Conservation (phyloP, 768 basidiomycete species). For the Phanerodontia chrysosporium region DNA sequence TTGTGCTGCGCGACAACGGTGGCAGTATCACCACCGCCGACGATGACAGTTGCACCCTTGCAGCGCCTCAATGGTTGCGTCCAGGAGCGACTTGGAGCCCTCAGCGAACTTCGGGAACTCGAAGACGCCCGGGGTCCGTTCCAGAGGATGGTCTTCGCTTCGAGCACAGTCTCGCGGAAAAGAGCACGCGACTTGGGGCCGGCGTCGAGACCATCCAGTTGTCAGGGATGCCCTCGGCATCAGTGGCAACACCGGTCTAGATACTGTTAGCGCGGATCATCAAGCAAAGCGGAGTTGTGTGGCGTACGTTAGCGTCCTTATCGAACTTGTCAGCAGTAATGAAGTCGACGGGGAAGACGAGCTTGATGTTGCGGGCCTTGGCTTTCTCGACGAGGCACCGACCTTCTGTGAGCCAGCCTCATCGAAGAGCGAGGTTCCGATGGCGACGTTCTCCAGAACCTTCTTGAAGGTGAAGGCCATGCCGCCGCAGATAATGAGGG, state of each 20-base stretch:
- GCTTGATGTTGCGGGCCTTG: constrained; percentile 83
- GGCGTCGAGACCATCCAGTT: constrained; percentile 92
- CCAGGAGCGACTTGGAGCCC: constrained; percentile 80
- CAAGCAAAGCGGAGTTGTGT: neutral
- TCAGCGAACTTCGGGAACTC: constrained; percentile 90
- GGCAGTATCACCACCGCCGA: constrained; percentile 96
- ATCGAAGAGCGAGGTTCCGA: constrained; percentile 93
- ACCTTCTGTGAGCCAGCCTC: constrained; percentile 86
- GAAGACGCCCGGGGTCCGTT: constrained; percentile 98
- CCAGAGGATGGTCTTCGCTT: constrained; percentile 96
- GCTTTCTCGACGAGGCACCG: constrained; percentile 83
- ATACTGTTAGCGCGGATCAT: neutral
- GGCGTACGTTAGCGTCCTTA: constrained; percentile 79
- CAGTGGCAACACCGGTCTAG: constrained; percentile 73
- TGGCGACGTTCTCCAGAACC: constrained; percentile 73
- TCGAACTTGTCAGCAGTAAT: constrained; percentile 93
- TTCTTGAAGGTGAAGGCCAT: constrained; percentile 99
- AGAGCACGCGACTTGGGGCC: constrained; percentile 80
- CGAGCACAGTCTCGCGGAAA: constrained; percentile 75
- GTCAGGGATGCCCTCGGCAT: constrained; percentile 82
- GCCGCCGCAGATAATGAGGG: constrained; percentile 93
- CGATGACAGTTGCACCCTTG: constrained; percentile 88
- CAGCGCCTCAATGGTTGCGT: constrained; percentile 85
- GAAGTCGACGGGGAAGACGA: constrained; percentile 95
- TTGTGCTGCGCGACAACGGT: constrained; percentile 86